Evolutionary conservation across 768 basidiomycete species (phyloP).

Genomic region (Kockovaella imperatae): DNA sequence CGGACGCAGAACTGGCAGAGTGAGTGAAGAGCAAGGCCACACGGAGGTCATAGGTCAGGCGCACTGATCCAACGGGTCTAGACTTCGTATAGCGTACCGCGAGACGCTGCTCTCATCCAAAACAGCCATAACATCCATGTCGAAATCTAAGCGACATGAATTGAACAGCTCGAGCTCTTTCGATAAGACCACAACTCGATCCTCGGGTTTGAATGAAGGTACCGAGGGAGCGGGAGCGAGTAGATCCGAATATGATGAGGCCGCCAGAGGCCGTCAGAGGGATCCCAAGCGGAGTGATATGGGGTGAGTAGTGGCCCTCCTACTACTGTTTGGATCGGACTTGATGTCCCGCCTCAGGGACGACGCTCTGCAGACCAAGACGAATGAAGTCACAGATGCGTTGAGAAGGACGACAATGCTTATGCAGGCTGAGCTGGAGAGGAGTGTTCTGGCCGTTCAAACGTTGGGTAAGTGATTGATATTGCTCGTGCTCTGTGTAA

Average conservation of each 20-base stretch:
- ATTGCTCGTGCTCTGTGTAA: too few relatives aligned
- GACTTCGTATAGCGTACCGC: constrained; percentile 59
- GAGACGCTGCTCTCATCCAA: constrained; percentile 68
- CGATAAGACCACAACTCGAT: too few relatives aligned
- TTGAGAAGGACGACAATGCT: constrained; percentile 72
- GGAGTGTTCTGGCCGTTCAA: constrained; percentile 75
- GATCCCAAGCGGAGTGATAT: too few relatives aligned
- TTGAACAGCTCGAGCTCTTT: too few relatives aligned
- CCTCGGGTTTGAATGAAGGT: too few relatives aligned
- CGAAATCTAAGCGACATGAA: constrained; percentile 59
- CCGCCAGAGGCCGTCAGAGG: too few relatives aligned
- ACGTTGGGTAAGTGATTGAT: constrained; percentile 68
- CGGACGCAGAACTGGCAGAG: too few relatives aligned
- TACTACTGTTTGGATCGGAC: background rate
- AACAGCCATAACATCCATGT: constrained; percentile 58
- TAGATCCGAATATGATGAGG: too few relatives aligned
- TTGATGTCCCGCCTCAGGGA: constrained; percentile 49
- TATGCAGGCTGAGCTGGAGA: constrained; percentile 88
- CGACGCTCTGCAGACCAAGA: constrained; percentile 81
- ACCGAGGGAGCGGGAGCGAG: too few relatives aligned
- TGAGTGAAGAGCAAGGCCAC: too few relatives aligned
- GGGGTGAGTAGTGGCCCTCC: background rate
- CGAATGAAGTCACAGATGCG: constrained; percentile 77
- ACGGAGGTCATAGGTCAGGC: too few relatives aligned
- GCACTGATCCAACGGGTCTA: constrained; percentile 30